Conservation (phyloP, 1,139 yeast species). For the Suzukiozyma palmioleophila region DNA sequence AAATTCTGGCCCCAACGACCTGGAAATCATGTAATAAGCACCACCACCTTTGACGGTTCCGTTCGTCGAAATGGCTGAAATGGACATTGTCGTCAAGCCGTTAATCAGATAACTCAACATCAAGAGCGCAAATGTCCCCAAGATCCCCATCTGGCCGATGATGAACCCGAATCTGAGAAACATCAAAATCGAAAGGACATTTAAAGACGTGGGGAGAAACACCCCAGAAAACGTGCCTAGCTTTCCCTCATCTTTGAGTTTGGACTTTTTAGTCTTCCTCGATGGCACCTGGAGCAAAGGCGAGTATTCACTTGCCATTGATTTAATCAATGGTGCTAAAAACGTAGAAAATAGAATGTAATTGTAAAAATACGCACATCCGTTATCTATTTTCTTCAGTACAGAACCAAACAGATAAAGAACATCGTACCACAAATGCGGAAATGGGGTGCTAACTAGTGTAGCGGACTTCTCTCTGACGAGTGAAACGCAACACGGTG, state of each 20-base stretch:
- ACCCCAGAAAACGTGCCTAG: constrained; percentile 76
- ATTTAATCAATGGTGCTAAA: background rate
- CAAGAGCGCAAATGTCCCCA: constrained; percentile 57
- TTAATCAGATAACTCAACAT: constrained; percentile 62
- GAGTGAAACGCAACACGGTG: too few species aligned
- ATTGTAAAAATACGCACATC: too few species aligned
- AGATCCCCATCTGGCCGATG: constrained; percentile 71
- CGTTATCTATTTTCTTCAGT: too few species aligned
- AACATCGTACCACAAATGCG: too few species aligned
- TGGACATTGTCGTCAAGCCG: constrained; percentile 64
- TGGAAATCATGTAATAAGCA: constrained; percentile 76
- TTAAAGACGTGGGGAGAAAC: constrained; percentile 69
- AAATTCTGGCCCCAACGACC: constrained; percentile 78
- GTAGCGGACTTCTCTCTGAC: too few species aligned
- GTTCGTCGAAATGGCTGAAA: constrained; percentile 77
- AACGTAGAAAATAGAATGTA: too few species aligned
- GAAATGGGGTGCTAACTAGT: too few species aligned
- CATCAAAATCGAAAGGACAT: constrained; percentile 77
- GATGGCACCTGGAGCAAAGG: background rate
- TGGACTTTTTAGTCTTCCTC: constrained; percentile 4
- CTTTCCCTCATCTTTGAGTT: constrained; percentile 25
- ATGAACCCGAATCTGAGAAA: constrained; percentile 77
- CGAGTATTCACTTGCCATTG: constrained; percentile 1
- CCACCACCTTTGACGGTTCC: constrained; percentile 86
- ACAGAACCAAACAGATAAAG: too few species aligned